These are phyloP conservation scores for Apiospora rasikravindrae DNA, from an alignment of 2,329 filamentous ascomycete genomes.

Conservation along the genomic window DNA sequence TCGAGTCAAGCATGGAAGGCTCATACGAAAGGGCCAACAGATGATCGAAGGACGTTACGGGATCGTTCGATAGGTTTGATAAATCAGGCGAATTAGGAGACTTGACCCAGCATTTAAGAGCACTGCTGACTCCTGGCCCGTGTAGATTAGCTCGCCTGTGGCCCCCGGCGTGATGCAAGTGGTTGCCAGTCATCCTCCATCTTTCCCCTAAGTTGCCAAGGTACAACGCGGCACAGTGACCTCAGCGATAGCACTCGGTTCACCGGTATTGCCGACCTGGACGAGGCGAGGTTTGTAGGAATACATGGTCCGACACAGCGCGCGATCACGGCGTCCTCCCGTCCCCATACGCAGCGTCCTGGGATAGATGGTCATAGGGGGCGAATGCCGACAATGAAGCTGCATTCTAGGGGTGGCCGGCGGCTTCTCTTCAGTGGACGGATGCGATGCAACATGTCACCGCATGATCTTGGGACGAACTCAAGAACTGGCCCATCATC, in stretches of 20 bases:
- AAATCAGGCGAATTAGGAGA: background rate
- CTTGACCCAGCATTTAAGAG: background rate
- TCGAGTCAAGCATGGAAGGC: background rate
- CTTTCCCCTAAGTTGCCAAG: background rate
- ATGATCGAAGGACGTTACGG: background rate
- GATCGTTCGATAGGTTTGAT: background rate
- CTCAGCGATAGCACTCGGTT: background rate
- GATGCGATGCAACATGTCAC: background rate
- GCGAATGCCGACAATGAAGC: background rate
- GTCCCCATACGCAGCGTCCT: background rate
- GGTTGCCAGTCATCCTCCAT: slow-evolving; percentile 3
- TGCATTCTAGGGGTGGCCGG: background rate
- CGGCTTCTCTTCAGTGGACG: background rate
- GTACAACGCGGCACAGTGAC: background rate
- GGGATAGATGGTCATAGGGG: background rate
- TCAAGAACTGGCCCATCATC: background rate
- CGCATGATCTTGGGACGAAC: background rate
- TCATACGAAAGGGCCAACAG: background rate
- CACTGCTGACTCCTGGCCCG: background rate
- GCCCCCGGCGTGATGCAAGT: slow-evolving; percentile 1
- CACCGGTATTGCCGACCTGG: background rate
- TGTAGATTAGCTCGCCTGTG: background rate
- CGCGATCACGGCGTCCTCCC: background rate
- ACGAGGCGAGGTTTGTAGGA: background rate
- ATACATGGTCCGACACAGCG: background rate